Conservation (phyloP, 768 basidiomycete species). For the button mushroom (Agaricus bisporus) region DNA sequence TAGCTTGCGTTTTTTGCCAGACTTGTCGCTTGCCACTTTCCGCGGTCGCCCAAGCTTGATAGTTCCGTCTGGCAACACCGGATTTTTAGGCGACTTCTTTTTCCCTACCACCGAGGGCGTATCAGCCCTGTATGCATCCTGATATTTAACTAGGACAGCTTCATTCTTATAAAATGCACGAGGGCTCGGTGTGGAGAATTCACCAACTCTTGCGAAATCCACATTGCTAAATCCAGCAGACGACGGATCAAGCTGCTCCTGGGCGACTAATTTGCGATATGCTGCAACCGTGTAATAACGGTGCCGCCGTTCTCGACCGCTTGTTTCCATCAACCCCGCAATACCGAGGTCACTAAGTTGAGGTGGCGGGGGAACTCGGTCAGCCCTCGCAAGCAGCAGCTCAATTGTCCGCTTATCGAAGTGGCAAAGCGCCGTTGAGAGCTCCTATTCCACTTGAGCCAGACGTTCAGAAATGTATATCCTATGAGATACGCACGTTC, state of each 20-base stretch:
- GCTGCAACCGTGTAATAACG: constrained; percentile 74
- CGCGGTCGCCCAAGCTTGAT: constrained; percentile 56
- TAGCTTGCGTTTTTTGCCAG: constrained; percentile 2
- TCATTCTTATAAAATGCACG: constrained; percentile 50
- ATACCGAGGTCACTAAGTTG: constrained; percentile 72
- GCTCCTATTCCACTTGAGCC: constrained; percentile 39
- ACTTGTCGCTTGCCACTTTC: constrained; percentile 23
- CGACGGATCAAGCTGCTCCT: constrained; percentile 58
- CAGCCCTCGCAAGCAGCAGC: constrained; percentile 66
- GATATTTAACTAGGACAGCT: constrained; percentile 34
- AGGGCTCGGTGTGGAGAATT: constrained; percentile 40
- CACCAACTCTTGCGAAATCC: constrained; percentile 47
- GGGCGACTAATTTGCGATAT: constrained; percentile 56
- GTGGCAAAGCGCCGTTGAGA: constrained; percentile 52
- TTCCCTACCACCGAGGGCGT: not conserved
- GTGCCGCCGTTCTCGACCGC: constrained; percentile 81
- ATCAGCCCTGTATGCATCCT: constrained; percentile 40
- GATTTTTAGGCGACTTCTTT: constrained; percentile 36
- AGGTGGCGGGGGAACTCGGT: constrained; percentile 54
- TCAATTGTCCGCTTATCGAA: constrained; percentile 84
- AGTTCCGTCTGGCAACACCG: constrained; percentile 41
- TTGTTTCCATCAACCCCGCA: constrained; percentile 70
- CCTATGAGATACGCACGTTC: constrained; percentile 37
- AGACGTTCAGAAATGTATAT: not conserved
- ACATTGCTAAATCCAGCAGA: constrained; percentile 36